A percentile compares a stretch with the other conserved stretches of the same genome.
Evolutionary conservation across 257 asterid genomes (phyloP).

Genomic region (Nicotiana attenuata): DNA sequence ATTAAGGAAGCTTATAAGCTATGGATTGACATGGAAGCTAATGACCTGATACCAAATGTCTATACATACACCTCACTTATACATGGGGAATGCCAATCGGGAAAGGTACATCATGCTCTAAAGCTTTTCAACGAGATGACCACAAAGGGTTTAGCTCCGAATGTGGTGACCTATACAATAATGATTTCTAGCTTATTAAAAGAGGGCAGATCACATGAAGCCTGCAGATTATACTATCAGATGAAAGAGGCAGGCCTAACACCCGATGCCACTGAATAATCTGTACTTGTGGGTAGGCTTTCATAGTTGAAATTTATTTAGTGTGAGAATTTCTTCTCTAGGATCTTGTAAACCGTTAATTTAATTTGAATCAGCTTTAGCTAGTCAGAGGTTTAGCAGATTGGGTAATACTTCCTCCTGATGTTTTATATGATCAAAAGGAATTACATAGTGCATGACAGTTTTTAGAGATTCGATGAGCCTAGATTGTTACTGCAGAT

Average conservation of each 20-base stretch:
- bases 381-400: too few species aligned
- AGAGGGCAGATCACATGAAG: constrained; percentile 70
- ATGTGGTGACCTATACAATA: constrained; percentile 46
- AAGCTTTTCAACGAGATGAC: constrained; percentile 57
- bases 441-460: too few species aligned
- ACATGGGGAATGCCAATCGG: constrained; percentile 65
- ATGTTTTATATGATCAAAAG: too few species aligned
- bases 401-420: too few species aligned
- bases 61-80: constrained; percentile 67
- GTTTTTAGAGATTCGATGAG: too few species aligned
- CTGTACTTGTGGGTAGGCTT: background rate
- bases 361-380: too few species aligned
- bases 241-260: constrained; percentile 46
- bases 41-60: constrained; percentile 50
- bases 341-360: background rate
- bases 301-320: background rate
- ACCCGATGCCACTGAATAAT: background rate
- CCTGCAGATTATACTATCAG: constrained; percentile 62
- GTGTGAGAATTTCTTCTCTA: background rate
- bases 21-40: constrained; percentile 45
- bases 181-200: constrained; percentile 61
- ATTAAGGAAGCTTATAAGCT: constrained; percentile 30
- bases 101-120: constrained; percentile 52
- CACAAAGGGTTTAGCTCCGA: constrained; percentile 36
- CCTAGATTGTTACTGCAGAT: too few species aligned